Evolutionary conservation across 2,329 filamentous ascomycete species (phyloP).

Genomic region (Venturia carpophila): DNA sequence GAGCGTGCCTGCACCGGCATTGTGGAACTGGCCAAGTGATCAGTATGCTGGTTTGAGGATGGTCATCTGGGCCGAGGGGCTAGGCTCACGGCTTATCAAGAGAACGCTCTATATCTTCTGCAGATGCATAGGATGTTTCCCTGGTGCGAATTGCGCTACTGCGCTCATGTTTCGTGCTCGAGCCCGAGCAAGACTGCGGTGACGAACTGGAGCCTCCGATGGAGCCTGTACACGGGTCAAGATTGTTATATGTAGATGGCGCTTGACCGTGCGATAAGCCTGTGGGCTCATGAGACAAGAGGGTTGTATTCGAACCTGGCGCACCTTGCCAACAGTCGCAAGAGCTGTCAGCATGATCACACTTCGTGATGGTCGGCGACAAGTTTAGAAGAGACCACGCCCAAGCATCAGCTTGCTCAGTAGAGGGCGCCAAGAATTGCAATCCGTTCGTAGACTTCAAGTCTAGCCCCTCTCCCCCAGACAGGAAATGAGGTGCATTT

Average conservation of each 20-base stretch:
- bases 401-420: not conserved
- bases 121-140: not conserved
- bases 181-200: not conserved
- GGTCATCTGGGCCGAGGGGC: not conserved
- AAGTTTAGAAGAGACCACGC: not conserved
- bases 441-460: not conserved
- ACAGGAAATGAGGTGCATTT: not conserved
- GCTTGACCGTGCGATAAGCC: not conserved
- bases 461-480: not conserved
- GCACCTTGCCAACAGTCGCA: not conserved
- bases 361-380: not conserved
- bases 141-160: not conserved
- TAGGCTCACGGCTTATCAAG: not conserved
- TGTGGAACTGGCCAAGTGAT: not conserved
- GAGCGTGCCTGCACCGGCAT: not conserved
- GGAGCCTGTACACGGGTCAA: not conserved
- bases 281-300: not conserved
- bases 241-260: not conserved
- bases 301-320: not conserved
- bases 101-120: not conserved
- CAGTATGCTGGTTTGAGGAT: not conserved
- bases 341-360: not conserved
- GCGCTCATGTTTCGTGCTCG: not conserved
- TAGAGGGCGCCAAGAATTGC: not conserved
- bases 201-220: not conserved